Percentiles rank a stretch among this genome's conserved stretches.
Evolutionary conservation across 345 rosid species (phyloP).

Genomic region (Cardamine resedifolia): DNA sequence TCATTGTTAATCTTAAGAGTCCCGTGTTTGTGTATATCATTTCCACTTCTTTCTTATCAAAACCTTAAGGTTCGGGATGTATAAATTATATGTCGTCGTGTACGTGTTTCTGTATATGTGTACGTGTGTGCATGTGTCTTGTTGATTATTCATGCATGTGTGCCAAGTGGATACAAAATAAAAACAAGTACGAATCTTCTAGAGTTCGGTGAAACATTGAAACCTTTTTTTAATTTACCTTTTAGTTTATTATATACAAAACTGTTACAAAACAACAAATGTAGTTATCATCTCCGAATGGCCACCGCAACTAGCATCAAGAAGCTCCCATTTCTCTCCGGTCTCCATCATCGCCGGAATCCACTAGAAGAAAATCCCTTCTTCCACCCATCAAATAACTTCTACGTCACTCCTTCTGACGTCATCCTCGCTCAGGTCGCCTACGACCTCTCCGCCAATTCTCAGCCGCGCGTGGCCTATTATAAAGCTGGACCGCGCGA

Average conservation of each 20-base stretch:
- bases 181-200: constrained; percentile 1
- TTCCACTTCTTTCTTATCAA: constrained; percentile 18
- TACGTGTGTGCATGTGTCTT: not conserved
- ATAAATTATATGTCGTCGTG: constrained; percentile 4
- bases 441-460: constrained; percentile 44
- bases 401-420: constrained; percentile 64
- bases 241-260: not conserved
- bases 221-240: not conserved
- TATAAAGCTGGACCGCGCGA: constrained; percentile 76
- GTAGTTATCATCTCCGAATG: constrained; percentile 18
- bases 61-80: constrained; percentile 9
- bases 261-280: not conserved
- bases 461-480: constrained; percentile 46
- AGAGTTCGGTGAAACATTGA: not conserved
- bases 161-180: constrained; percentile 19
- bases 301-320: constrained; percentile 16
- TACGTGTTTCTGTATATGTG: constrained; percentile 6
- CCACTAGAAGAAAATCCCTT: constrained; percentile 61
- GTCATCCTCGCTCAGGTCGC: constrained; percentile 62
- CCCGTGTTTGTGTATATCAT: not conserved
- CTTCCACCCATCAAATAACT: constrained; percentile 61
- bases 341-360: constrained; percentile 41
- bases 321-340: constrained; percentile 44
- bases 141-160: constrained; percentile 30
- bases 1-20: not conserved